phyloP scores from a whole-genome alignment of 2,329 filamentous ascomycete species.

The Aureobasidium sp. region DNA sequence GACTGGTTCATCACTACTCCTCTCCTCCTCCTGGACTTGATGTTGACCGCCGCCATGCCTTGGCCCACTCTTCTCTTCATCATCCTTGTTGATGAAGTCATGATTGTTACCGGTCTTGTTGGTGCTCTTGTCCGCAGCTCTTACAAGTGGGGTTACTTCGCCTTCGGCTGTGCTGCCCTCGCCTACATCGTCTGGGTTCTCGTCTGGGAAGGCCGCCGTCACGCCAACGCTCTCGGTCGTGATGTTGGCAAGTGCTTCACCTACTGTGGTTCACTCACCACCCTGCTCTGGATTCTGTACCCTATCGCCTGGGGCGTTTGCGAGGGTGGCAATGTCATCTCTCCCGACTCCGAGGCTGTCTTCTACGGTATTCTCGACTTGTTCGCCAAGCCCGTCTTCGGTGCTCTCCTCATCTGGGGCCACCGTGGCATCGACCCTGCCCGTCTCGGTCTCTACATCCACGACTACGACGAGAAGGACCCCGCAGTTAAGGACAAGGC shows the following conservation, averaged over 20 bases:
- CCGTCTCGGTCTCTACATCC: constrained; percentile 46
- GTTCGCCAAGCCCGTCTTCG: constrained; percentile 56
- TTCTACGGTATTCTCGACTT: constrained; percentile 63
- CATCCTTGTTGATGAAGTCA: constrained; percentile 55
- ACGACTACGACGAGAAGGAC: constrained; percentile 39
- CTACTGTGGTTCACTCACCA: constrained; percentile 50
- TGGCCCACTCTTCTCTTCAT: constrained; percentile 56
- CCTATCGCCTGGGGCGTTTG: constrained; percentile 56
- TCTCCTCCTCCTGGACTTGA: constrained; percentile 52
- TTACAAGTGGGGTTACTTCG: constrained; percentile 64
- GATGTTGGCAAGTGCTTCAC: constrained; percentile 48
- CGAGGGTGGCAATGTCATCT: constrained; percentile 58
- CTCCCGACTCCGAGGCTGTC: constrained; percentile 57
- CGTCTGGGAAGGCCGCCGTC: constrained; percentile 46
- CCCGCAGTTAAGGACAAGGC: constrained; percentile 21
- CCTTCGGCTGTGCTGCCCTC: constrained; percentile 46
- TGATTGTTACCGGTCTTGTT: constrained; percentile 59
- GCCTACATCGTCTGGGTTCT: constrained; percentile 55
- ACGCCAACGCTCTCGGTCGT: constrained; percentile 47
- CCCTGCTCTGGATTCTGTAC: constrained; percentile 56
- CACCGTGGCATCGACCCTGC: constrained; percentile 54
- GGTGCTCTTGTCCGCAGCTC: constrained; percentile 53
- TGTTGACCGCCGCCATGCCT: constrained; percentile 57
- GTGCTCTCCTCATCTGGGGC: constrained; percentile 51
- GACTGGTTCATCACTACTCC: constrained; percentile 59